A percentile compares a stretch with the other conserved stretches of the same genome.
Conservation (phyloP, 1,139 yeast species). For the Lodderomyces beijingensis region DNA sequence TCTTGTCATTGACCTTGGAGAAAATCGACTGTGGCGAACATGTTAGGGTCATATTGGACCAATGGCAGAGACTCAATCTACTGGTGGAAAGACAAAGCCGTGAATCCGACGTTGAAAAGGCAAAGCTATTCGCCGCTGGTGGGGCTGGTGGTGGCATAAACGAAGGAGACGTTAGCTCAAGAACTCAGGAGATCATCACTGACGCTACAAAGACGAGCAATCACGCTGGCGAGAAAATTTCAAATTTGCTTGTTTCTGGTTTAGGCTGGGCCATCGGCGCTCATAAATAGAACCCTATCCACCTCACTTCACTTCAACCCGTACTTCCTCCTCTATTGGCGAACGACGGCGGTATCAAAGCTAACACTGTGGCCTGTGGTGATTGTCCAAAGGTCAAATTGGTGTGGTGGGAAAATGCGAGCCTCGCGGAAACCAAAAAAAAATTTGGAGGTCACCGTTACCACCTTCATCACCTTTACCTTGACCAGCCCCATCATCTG, state of each 20-base stretch:
- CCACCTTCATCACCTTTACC: too few species aligned
- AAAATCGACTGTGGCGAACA: slow-evolving; percentile 24
- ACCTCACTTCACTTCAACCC: background rate
- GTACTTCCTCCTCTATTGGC: too few species aligned
- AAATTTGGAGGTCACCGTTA: too few species aligned
- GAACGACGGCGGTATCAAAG: too few species aligned
- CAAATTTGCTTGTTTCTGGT: slow-evolving; percentile 52
- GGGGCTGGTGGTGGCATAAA: slow-evolving; percentile 2
- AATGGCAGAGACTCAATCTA: slow-evolving; percentile 31
- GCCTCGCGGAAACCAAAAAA: too few species aligned
- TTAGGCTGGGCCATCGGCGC: slow-evolving; percentile 71
- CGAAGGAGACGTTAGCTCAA: background rate
- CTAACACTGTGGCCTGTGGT: too few species aligned
- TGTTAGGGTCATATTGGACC: slow-evolving; percentile 30
- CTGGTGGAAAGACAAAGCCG: slow-evolving; percentile 23
- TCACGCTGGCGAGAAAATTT: slow-evolving; percentile 46
- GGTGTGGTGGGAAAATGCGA: too few species aligned
- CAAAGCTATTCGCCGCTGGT: slow-evolving; percentile 4
- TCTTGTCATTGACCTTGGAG: slow-evolving; percentile 37
- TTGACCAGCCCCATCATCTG: too few species aligned
- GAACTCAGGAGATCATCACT: slow-evolving; percentile 22
- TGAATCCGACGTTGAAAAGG: slow-evolving; percentile 9
- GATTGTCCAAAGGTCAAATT: too few species aligned
- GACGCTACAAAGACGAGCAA: slow-evolving; percentile 29
- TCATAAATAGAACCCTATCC: slow-evolving; percentile 18